These are phyloP conservation scores for Chlorella sorokiniana DNA, from an alignment of 139 green algal species.

Conservation along the genomic window DNA sequence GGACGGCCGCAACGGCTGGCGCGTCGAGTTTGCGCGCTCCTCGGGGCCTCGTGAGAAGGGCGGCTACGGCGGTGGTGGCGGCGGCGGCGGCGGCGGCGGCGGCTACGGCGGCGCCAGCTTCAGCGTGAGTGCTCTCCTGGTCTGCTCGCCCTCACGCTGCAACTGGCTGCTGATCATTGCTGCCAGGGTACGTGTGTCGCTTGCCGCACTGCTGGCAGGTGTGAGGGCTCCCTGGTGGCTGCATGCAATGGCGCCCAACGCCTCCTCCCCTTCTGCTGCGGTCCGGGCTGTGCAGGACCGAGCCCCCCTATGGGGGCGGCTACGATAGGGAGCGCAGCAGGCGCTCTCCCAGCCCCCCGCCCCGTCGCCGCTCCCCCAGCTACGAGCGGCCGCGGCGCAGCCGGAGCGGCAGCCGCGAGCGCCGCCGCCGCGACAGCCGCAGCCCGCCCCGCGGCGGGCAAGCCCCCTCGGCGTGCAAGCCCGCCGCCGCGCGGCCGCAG, in stretches of 20 bases:
- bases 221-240: too few relatives aligned
- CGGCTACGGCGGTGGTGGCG: not conserved
- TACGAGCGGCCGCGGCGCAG: not conserved
- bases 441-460: too few relatives aligned
- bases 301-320: too few relatives aligned
- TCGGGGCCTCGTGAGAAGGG: not conserved
- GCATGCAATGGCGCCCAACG: too few relatives aligned
- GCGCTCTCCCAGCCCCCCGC: not conserved
- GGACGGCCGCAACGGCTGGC: slow-evolving; percentile 44
- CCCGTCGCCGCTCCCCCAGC: not conserved
- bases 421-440: not conserved
- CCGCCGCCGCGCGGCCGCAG: not conserved
- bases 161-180: too few relatives aligned
- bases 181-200: too few relatives aligned
- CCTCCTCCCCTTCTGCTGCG: too few relatives aligned
- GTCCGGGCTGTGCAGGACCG: too few relatives aligned
- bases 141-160: too few relatives aligned
- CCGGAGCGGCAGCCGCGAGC: not conserved
- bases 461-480: not conserved
- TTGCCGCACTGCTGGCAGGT: too few relatives aligned
- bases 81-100: not conserved
- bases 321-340: too few relatives aligned
- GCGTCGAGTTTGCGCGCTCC: slow-evolving; percentile 25
- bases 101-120: not conserved
- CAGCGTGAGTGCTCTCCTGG: too few relatives aligned